phyloP scores from a whole-genome alignment of 116 monocot species.

The Dioscorea cayenensis region DNA sequence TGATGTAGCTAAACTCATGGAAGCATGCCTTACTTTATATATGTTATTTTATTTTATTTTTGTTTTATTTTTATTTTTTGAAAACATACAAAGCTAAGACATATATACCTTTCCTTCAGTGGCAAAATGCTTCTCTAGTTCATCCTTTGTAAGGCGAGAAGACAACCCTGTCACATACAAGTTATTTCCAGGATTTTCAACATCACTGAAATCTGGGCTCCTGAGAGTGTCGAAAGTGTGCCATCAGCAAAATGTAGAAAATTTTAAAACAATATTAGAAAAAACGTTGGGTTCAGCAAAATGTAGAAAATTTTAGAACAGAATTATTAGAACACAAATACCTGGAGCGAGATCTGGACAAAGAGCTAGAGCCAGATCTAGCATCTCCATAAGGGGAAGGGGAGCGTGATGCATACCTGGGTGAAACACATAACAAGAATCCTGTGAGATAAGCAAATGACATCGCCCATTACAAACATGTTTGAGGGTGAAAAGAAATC shows the following conservation, averaged over 20 bases:
- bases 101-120: slow-evolving; percentile 46
- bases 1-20: too few species aligned
- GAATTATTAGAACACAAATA: slow-evolving; percentile 1
- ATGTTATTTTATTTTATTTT: too few species aligned
- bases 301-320: background rate
- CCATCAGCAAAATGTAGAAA: background rate
- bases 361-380: slow-evolving; percentile 24
- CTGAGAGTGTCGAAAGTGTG: slow-evolving; percentile 1
- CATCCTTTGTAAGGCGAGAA: slow-evolving; percentile 35
- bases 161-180: slow-evolving; percentile 78
- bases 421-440: background rate
- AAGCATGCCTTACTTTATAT: too few species aligned
- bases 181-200: slow-evolving; percentile 75
- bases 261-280: background rate
- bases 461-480: background rate
- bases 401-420: slow-evolving; percentile 19
- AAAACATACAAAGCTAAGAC: background rate
- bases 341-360: slow-evolving; percentile 41
- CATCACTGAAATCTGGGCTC: slow-evolving; percentile 33
- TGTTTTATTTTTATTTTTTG: too few species aligned
- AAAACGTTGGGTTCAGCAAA: too few species aligned
- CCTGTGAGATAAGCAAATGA: background rate
- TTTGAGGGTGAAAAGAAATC: background rate
- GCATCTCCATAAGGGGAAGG: slow-evolving; percentile 9
- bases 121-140: slow-evolving; percentile 53